Base-by-base conservation (phyloP, 495 filamentous ascomycete species). In the Oleoguttula mirabilis region DNA sequence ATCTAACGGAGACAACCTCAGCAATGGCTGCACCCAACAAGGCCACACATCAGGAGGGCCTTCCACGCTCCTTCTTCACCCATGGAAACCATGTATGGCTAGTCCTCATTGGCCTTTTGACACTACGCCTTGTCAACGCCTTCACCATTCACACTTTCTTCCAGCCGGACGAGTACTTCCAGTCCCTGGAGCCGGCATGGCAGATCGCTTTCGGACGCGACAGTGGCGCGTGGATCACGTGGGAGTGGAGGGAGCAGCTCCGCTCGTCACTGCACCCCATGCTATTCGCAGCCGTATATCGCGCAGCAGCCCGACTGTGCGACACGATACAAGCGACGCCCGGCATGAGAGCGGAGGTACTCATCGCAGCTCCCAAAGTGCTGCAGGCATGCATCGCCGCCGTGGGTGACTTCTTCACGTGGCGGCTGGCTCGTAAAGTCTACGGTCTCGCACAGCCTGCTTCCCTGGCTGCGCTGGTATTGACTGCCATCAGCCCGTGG, bases 111-210 rank as follows among this genome's bases (percentile, higher is more conserved):
- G 41, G 49, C 25, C 73, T 95, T 16, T 52, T 94, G 42, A 72
- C 72, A 10, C 70, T 95, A 36, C 85, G 90, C 40, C 71, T 93
- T 37, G 55, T 84, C 57, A 95, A 96, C 63, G 78, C 87, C n/a
- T 66, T 94, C 42, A 73, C 66, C 36, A 66, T 92, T 28, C 70
- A 76, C 36, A 96, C 90, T n/a, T 99, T 94, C 60, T 99, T 99
- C 66, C 90, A 99, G 60, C 90, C 90, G n/a, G 90, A 99, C 66
- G 90, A 99, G 60, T 96, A 83, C 67, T 99, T 87, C 51, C 90
- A 99, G 56, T 83, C 87, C 4, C 70, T 99, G 10, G 90, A 99
- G 58, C 92, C 90, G 27, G 90, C 90, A 48, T 96, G 88, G 88
- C 69, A 79, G 59, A 67, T 88, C 33, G 80, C 83, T 0, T 96